Percentiles rank a stretch among this genome's conserved stretches.
These are phyloP conservation scores for Raffaelea deltoideospora DNA, from an alignment of 2,329 filamentous ascomycete genomes.

Conservation along the genomic window DNA sequence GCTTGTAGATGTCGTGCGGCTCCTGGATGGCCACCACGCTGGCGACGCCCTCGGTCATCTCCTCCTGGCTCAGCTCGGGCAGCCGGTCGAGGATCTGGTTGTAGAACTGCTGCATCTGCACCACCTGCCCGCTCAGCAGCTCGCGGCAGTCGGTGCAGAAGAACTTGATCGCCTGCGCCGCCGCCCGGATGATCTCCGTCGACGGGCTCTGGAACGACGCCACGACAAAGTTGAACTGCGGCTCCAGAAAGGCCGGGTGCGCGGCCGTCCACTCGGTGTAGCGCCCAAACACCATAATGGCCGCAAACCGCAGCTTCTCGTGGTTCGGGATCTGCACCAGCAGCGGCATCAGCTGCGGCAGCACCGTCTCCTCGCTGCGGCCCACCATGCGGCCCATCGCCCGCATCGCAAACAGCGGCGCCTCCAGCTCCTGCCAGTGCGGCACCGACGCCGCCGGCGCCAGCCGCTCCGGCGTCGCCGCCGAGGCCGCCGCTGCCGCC, in stretches of 20 bases:
- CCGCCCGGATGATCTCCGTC: slow-evolving; percentile 79
- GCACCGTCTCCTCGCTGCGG: slow-evolving; percentile 69
- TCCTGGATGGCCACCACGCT: slow-evolving; percentile 82
- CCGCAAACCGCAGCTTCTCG: slow-evolving; percentile 95
- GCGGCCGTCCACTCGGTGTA: slow-evolving; percentile 97
- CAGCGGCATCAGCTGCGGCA: slow-evolving; percentile 83
- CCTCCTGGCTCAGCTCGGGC: slow-evolving; percentile 77
- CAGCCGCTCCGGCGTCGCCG: too few relatives aligned
- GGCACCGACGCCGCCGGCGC: slow-evolving; percentile 72
- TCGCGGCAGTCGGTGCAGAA: slow-evolving; percentile 92
- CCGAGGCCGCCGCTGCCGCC: too few relatives aligned
- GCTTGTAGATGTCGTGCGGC: slow-evolving; percentile 60
- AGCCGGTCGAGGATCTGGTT: slow-evolving; percentile 76
- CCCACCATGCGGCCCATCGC: slow-evolving; percentile 96
- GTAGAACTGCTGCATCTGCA: slow-evolving; percentile 84
- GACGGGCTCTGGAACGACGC: slow-evolving; percentile 80
- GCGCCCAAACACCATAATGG: slow-evolving; percentile 90
- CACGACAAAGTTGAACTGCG: slow-evolving; percentile 92
- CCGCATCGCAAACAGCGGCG: slow-evolving; percentile 85
- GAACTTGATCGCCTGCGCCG: slow-evolving; percentile 89
- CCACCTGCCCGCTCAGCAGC: slow-evolving; percentile 66
- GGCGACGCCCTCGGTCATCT: slow-evolving; percentile 90
- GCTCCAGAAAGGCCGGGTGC: slow-evolving; percentile 81
- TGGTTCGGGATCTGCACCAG: slow-evolving; percentile 90
- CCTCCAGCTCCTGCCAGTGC: slow-evolving; percentile 92